Percentiles rank a stretch among this genome's conserved stretches.
phyloP scores from a whole-genome alignment of 179 eudicot species.

The Kewa caespitosa region DNA sequence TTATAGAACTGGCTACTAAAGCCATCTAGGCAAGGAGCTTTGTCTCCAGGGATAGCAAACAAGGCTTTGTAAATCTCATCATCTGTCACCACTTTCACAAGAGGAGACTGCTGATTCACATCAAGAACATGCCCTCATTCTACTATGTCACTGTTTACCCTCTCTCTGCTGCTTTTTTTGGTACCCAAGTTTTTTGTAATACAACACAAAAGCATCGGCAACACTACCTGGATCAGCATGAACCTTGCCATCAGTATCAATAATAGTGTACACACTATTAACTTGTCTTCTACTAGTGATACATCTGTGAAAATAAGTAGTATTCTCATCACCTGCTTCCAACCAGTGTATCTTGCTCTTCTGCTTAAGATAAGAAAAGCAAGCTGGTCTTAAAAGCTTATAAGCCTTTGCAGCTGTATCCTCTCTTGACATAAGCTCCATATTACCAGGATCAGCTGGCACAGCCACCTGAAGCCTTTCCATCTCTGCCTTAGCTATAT shows the following conservation, averaged over 20 bases:
- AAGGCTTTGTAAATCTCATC: not conserved
- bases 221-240: not conserved
- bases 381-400: not conserved
- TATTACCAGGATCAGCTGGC: not conserved
- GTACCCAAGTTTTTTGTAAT: not conserved
- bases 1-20: not conserved
- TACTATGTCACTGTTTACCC: not conserved
- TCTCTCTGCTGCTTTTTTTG: not conserved
- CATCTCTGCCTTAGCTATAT: not conserved
- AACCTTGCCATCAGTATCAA: not conserved
- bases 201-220: not conserved
- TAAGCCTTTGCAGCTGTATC: not conserved
- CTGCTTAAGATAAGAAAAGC: not conserved
- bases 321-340: not conserved
- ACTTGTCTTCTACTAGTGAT: not conserved
- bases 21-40: slow-evolving; percentile 14
- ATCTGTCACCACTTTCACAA: not conserved
- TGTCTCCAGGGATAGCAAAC: not conserved
- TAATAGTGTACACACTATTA: not conserved
- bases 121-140: not conserved
- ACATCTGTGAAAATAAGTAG: not conserved
- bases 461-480: not conserved
- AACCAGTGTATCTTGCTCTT: not conserved
- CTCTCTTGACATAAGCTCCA: not conserved
- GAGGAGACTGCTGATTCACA: not conserved